phyloP scores from a whole-genome alignment of 2,329 filamentous ascomycete species.

The Rhynchosporium graminicola region DNA sequence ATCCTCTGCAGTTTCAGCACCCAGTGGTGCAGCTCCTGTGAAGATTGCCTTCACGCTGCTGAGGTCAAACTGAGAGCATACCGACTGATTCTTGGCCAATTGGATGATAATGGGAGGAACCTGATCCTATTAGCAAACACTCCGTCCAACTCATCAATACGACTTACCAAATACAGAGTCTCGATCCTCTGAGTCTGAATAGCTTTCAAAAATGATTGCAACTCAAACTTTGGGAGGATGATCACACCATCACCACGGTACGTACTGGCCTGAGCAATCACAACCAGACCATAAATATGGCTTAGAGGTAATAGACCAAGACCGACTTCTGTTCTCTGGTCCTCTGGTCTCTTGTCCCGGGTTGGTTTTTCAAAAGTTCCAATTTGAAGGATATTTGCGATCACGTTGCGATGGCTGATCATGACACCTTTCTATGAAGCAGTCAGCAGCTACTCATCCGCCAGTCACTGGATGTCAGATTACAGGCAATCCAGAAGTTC shows the following conservation, averaged over 20 bases:
- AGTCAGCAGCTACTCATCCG: neutral
- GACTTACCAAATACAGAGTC: conserved; percentile 63
- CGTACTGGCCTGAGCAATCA: conserved; percentile 64
- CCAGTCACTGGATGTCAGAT: conserved; percentile 13
- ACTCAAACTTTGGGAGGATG: conserved; percentile 74
- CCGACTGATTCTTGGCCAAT: conserved; percentile 64
- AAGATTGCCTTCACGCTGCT: conserved; percentile 66
- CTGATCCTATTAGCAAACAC: conserved; percentile 40
- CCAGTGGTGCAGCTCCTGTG: conserved; percentile 77
- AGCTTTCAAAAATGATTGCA: conserved; percentile 61
- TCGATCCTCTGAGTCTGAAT: conserved; percentile 71
- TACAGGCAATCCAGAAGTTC: conserved; percentile 61
- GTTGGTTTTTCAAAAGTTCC: conserved; percentile 48
- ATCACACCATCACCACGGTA: conserved; percentile 75
- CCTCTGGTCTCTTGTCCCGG: conserved; percentile 53
- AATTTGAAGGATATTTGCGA: conserved; percentile 63
- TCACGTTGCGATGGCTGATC: conserved; percentile 80
- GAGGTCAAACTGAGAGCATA: conserved; percentile 68
- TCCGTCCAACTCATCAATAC: neutral
- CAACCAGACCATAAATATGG: conserved; percentile 78
- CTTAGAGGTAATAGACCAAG: conserved; percentile 85
- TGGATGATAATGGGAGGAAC: conserved; percentile 81
- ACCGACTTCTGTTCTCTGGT: conserved; percentile 27
- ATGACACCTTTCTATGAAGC: conserved; percentile 72
- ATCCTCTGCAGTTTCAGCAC: conserved; percentile 69